phyloP scores from a whole-genome alignment of 495 filamentous ascomycete species.

The Penicillium turbatum region DNA sequence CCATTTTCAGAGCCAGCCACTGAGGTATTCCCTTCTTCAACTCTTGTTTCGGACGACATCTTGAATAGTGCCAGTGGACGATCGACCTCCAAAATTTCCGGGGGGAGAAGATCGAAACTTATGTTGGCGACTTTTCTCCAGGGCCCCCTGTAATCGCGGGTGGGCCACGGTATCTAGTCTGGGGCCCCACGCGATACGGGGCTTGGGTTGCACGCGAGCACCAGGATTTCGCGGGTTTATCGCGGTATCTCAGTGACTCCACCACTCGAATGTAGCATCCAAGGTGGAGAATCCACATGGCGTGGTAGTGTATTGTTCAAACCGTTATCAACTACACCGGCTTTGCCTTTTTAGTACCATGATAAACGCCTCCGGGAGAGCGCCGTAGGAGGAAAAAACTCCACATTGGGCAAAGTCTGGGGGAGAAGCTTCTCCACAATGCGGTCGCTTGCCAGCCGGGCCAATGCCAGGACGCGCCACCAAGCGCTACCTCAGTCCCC shows the following conservation, averaged over 20 bases:
- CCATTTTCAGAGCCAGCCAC: neutral
- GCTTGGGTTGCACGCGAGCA: neutral
- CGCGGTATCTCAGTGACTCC: neutral
- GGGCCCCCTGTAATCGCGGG: neutral
- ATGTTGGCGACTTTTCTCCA: neutral
- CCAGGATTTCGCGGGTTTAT: neutral
- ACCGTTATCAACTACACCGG: neutral
- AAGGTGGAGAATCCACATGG: neutral
- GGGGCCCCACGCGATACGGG: constrained; percentile 1
- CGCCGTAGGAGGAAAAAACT: neutral
- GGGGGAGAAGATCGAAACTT: neutral
- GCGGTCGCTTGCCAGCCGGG: neutral
- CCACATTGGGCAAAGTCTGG: constrained; percentile 13
- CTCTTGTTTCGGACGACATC: constrained; percentile 13
- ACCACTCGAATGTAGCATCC: neutral
- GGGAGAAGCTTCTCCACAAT: constrained; percentile 8
- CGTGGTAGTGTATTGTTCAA: neutral
- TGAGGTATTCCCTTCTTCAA: neutral
- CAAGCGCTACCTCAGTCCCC: neutral
- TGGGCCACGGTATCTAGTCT: neutral
- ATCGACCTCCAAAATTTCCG: neutral
- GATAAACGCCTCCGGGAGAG: too few relatives aligned
- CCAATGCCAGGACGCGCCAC: neutral
- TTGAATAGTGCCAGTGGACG: neutral
- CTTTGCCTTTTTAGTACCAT: neutral